Conservation (phyloP, 306 rosid genomes). For the Prunus padus region DNA sequence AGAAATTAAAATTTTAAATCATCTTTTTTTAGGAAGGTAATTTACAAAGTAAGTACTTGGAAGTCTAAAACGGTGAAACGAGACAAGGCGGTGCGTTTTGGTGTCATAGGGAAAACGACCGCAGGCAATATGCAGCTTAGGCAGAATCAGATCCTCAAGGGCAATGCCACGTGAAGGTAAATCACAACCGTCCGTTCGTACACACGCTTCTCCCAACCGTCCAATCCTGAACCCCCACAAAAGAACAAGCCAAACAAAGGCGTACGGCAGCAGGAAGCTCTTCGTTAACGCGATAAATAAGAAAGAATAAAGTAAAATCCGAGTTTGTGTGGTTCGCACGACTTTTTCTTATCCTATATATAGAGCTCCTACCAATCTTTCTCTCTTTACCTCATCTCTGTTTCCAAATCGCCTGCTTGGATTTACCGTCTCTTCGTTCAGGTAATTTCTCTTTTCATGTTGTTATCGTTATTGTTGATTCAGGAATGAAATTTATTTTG, state of each 20-base stretch:
- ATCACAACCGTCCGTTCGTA: background rate
- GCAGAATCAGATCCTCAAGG: no score
- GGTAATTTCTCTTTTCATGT: background rate
- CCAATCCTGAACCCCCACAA: background rate
- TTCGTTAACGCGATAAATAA: background rate
- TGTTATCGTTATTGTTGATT: background rate
- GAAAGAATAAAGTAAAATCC: background rate
- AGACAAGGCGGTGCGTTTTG: background rate
- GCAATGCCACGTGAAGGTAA: background rate
- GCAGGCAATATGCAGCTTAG: no score
- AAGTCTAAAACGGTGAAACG: background rate
- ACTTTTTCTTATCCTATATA: constrained; percentile 3
- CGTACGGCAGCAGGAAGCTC: constrained; percentile 1
- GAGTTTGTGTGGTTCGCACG: constrained; percentile 8
- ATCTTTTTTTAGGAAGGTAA: no score
- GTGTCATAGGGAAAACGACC: background rate
- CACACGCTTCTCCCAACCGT: background rate
- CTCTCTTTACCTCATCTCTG: background rate
- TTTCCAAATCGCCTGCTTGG: background rate
- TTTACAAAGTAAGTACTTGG: no score
- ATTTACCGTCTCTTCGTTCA: background rate
- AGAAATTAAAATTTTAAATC: no score
- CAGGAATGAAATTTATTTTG: background rate
- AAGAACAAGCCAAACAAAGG: background rate
- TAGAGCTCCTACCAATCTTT: background rate